Percentiles rank a stretch among this genome's conserved stretches.
These are phyloP conservation scores for Agrocybe chaxingu DNA, from an alignment of 768 basidiomycete genomes.

Conservation along the genomic window DNA sequence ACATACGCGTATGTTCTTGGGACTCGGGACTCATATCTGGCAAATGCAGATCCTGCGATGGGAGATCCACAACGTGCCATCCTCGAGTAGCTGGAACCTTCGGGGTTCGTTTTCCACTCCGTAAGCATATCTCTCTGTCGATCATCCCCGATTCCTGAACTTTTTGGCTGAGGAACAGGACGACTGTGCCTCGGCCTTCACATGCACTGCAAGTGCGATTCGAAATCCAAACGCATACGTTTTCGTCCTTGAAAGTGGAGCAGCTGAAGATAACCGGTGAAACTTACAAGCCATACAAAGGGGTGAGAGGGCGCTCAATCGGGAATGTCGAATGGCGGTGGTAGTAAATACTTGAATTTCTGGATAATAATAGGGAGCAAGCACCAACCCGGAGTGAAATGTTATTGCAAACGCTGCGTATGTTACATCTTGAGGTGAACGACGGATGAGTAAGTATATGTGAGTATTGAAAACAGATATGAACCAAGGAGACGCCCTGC, in stretches of 20 bases:
- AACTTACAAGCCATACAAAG: constrained; percentile 88
- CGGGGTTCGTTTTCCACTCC: constrained; percentile 72
- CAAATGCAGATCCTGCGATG: constrained; percentile 62
- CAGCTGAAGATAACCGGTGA: constrained; percentile 80
- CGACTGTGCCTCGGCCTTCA: constrained; percentile 55
- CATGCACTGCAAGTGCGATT: constrained; percentile 74
- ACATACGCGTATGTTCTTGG: background rate
- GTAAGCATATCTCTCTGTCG: constrained; percentile 35
- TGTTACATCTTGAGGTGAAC: constrained; percentile 17
- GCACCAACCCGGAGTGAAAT: background rate
- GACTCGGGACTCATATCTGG: background rate
- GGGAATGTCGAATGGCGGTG: constrained; percentile 72
- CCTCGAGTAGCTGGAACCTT: constrained; percentile 68
- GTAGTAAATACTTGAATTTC: constrained; percentile 22
- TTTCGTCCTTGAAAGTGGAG: constrained; percentile 81
- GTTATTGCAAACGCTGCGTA: constrained; percentile 10
- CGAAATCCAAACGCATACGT: constrained; percentile 67
- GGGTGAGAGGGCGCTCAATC: constrained; percentile 67
- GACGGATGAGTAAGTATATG: constrained; percentile 12
- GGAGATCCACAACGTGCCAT: constrained; percentile 67
- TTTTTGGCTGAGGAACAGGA: constrained; percentile 19
- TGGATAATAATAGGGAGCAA: constrained; percentile 1
- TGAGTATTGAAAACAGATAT: constrained; percentile 7
- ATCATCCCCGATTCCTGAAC: background rate
- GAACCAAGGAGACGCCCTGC: constrained; percentile 1